phyloP scores from a whole-genome alignment of 2,329 filamentous ascomycete genomes.

The Diplodia intermedia region DNA sequence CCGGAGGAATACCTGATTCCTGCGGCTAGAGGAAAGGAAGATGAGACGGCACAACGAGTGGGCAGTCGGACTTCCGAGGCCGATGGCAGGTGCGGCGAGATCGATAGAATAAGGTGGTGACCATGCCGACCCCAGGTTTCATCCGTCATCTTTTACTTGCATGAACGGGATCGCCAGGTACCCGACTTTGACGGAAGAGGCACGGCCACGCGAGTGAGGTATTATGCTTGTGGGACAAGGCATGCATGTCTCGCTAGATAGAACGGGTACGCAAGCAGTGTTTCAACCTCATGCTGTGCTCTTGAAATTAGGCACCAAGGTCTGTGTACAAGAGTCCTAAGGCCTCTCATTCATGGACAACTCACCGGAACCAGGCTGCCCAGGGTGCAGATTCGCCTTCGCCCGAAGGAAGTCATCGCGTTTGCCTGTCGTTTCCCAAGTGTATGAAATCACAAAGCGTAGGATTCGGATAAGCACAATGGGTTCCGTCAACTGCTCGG shows the following conservation, averaged over 20 bases:
- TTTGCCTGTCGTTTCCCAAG: background rate
- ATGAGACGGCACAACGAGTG: background rate
- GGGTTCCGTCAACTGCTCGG: background rate
- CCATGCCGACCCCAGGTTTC: background rate
- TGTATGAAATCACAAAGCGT: too few species aligned
- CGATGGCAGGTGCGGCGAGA: background rate
- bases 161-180: constrained; percentile 13
- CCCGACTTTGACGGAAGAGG: background rate
- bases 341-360: background rate
- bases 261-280: background rate
- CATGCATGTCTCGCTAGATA: background rate
- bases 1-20: background rate
- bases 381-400: background rate
- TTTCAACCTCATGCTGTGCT: background rate
- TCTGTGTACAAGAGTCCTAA: background rate
- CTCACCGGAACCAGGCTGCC: background rate
- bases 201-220: background rate
- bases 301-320: too few species aligned
- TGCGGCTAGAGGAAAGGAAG: background rate
- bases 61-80: background rate
- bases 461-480: background rate
- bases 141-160: background rate
- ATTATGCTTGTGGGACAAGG: background rate
- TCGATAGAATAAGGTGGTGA: background rate
- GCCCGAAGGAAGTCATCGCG: background rate